Percentiles rank a stretch among this genome's conserved stretches.
Evolutionary conservation across 106 monocot species (phyloP).

Genomic region (Narthecium ossifragum): DNA sequence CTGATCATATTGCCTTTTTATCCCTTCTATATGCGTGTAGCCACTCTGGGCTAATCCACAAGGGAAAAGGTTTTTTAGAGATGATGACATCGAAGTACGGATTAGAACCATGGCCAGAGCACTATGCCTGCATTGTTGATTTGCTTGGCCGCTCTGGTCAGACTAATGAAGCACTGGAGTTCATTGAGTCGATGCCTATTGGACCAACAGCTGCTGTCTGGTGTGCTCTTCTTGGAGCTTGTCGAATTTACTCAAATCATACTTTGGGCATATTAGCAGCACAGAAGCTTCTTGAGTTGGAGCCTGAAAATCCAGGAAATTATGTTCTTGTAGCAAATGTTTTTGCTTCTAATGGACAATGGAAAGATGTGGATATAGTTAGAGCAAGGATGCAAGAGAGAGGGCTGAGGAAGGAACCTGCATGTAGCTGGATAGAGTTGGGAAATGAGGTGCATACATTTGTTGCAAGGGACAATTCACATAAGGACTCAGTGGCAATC

Average conservation of each 20-base stretch:
- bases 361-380: constrained; percentile 46
- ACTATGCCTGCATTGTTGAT: constrained; percentile 77
- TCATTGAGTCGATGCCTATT: constrained; percentile 40
- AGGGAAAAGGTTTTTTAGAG: constrained; percentile 38
- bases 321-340: constrained; percentile 72
- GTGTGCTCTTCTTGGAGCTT: constrained; percentile 81
- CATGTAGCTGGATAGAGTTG: constrained; percentile 74
- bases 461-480: constrained; percentile 52
- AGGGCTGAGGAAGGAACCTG: constrained; percentile 64
- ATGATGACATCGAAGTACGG: constrained; percentile 29
- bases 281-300: constrained; percentile 56
- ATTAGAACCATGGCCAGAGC: constrained; percentile 80
- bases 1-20: constrained; percentile 67
- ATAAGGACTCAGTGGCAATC: constrained; percentile 31
- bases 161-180: constrained; percentile 60
- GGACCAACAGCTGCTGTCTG: constrained; percentile 60
- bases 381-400: constrained; percentile 51
- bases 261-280: constrained; percentile 48
- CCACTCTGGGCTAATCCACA: constrained; percentile 44
- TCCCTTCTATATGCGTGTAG: constrained; percentile 68
- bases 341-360: constrained; percentile 54
- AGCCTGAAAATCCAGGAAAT: constrained; percentile 76
- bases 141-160: constrained; percentile 69
- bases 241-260: constrained; percentile 43
- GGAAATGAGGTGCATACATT: constrained; percentile 59